Percentiles rank a stretch among this genome's conserved stretches.
Conservation (phyloP, 2,329 filamentous ascomycete genomes). For the Nemania serpens region DNA sequence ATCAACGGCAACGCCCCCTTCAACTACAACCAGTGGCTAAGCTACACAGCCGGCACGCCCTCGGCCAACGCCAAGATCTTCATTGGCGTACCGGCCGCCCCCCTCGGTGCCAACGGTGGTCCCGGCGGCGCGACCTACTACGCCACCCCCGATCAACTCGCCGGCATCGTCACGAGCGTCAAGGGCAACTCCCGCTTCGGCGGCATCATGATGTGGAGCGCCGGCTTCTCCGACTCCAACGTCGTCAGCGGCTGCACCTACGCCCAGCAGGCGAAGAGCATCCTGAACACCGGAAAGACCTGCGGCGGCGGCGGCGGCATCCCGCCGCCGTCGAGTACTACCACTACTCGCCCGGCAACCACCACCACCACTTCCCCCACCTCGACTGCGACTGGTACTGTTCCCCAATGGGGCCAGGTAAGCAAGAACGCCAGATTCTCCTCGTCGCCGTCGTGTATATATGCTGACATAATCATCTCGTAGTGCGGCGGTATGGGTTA, state of each 20-base stretch:
- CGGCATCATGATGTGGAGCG: slow-evolving; percentile 50
- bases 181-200: slow-evolving; percentile 40
- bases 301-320: slow-evolving; percentile 26
- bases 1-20: slow-evolving; percentile 40
- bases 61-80: slow-evolving; percentile 46
- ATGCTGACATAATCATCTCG: slow-evolving; percentile 1
- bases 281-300: slow-evolving; percentile 41
- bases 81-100: slow-evolving; percentile 46
- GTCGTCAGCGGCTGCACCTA: slow-evolving; percentile 46
- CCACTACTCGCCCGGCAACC: background rate
- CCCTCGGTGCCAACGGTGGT: slow-evolving; percentile 45
- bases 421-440: slow-evolving; percentile 13
- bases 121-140: slow-evolving; percentile 43
- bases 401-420: slow-evolving; percentile 29
- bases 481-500: slow-evolving; percentile 31
- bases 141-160: slow-evolving; percentile 41
- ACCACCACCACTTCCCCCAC: slow-evolving; percentile 4
- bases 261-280: slow-evolving; percentile 45
- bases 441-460: background rate
- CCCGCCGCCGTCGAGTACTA: background rate
- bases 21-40: slow-evolving; percentile 47
- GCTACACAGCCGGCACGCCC: slow-evolving; percentile 38
- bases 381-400: slow-evolving; percentile 11
- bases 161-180: slow-evolving; percentile 37
- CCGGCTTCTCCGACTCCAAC: slow-evolving; percentile 46